Evolutionary conservation across 495 filamentous ascomycete genomes (phyloP), one percentile per base, ranked within the genome.

Genomic region (Aspergillus campestris): DNA sequence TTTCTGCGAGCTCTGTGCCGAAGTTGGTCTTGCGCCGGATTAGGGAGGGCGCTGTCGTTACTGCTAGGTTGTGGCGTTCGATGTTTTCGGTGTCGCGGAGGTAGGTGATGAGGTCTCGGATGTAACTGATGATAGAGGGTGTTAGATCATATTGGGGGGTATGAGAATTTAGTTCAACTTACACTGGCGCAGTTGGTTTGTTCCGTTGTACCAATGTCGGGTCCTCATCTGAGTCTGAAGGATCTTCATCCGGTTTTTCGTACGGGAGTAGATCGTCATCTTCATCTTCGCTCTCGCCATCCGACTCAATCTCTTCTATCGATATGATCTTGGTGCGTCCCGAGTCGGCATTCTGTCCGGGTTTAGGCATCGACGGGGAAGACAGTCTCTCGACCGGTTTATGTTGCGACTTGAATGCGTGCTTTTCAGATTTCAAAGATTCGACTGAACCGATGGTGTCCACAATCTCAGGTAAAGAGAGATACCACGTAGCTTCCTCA

Each of bases 191-290:
- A 35, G 78, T 83, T 33, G 86, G 84, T 51, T 89, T 95, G 59
- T 87, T 78, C 32, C 90, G 78, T 41, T 82, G 79, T 34, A 97
- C 72, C 31, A 94, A 65, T 0, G 88, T 94, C 10, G 94, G 81
- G 57, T 99, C 94, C 24, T 95, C 91, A 44, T 94, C 89, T 0
- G 84, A 86, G 61, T 97, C 94, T 46, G 89, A 85, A 3, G 77
- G 72, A 55, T 99, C 94, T n/a, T 86, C 90, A 59, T 94, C 92
- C 0, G 90, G 89, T 57, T 95, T 95, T 28, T 77, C 81, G 58
- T 96, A 97, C 4, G 87, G 82, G 8, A 80, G 70, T 0, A 97
- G 67, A 46, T 87, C 87, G 8, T 87, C 82, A 42, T 88, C 80
- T 45, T 88, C 82, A 2, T 65, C 70, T 5, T 74, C 64, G 8